Percentiles rank a stretch among this genome's conserved stretches.
These are phyloP conservation scores for Macadamia integrifolia DNA, from an alignment of 164 flowering plant genomes.

Conservation along the genomic window DNA sequence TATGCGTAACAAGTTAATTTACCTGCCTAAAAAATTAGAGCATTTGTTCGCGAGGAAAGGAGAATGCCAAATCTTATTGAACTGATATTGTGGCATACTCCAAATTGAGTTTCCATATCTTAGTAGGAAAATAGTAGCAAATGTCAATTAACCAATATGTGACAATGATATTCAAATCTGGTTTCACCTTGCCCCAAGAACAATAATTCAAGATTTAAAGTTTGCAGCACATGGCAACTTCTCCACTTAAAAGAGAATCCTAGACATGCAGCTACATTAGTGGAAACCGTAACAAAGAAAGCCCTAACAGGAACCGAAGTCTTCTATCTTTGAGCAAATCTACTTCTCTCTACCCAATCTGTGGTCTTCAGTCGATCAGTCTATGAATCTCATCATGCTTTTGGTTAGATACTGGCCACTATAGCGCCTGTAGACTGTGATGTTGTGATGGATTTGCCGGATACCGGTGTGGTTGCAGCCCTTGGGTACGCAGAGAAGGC, in stretches of 20 bases:
- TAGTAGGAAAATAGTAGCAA: slow-evolving; percentile 38
- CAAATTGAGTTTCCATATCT: too few relatives aligned
- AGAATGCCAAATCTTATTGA: too few relatives aligned
- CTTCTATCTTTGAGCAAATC: slow-evolving; percentile 85
- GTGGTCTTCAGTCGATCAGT: slow-evolving; percentile 78
- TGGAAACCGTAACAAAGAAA: slow-evolving; percentile 6
- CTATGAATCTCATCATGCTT: slow-evolving; percentile 50
- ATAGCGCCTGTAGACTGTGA: slow-evolving; percentile 89
- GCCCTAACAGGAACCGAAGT: slow-evolving; percentile 53
- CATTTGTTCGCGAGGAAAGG: too few relatives aligned
- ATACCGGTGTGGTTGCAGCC: slow-evolving; percentile 90
- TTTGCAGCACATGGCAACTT: slow-evolving; percentile 39
- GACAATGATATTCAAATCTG: too few relatives aligned
- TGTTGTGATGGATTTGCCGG: slow-evolving; percentile 91
- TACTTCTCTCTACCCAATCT: slow-evolving; percentile 83
- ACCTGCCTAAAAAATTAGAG: too few relatives aligned
- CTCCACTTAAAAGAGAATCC: slow-evolving; percentile 29
- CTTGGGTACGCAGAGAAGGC: slow-evolving; percentile 81
- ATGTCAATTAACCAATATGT: too few relatives aligned
- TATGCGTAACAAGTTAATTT: too few relatives aligned
- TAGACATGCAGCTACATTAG: too few relatives aligned
- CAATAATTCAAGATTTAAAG: too few relatives aligned
- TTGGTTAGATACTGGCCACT: slow-evolving; percentile 76
- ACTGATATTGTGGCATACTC: too few relatives aligned
- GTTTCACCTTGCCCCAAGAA: too few relatives aligned